These are phyloP conservation scores for Teratosphaeria destructans DNA, from an alignment of 2,329 filamentous ascomycete genomes.

Conservation along the genomic window DNA sequence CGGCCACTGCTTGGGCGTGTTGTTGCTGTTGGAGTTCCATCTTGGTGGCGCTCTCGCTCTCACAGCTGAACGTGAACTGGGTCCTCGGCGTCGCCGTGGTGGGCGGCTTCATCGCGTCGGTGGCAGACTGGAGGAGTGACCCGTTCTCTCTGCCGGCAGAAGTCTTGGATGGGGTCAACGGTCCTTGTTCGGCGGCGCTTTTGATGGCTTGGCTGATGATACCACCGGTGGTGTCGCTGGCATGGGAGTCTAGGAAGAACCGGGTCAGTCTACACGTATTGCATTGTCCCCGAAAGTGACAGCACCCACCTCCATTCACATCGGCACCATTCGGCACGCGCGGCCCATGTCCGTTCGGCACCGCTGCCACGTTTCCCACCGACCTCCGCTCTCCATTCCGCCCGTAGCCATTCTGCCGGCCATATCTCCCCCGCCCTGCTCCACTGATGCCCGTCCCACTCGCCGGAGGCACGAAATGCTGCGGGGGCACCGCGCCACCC, in stretches of 20 bases:
- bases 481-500: constrained; percentile 29
- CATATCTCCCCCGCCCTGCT: constrained; percentile 72
- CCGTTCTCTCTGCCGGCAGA: constrained; percentile 57
- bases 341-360: neutral
- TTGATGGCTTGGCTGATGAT: constrained; percentile 91
- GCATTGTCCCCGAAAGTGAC: neutral
- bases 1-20: constrained; percentile 5
- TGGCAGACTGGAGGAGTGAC: constrained; percentile 59
- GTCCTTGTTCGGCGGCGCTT: constrained; percentile 62
- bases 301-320: neutral
- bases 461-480: constrained; percentile 47
- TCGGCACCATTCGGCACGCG: neutral
- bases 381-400: constrained; percentile 26
- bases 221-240: constrained; percentile 37
- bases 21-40: constrained; percentile 33
- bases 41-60: constrained; percentile 74
- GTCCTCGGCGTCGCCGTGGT: constrained; percentile 61
- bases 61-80: constrained; percentile 94
- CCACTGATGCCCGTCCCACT: constrained; percentile 67
- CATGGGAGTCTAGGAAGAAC: constrained; percentile 28
- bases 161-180: constrained; percentile 39
- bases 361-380: constrained; percentile 24
- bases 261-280: neutral
- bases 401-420: constrained; percentile 40
- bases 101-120: constrained; percentile 24